Evolutionary conservation across 805 yeast genomes (phyloP), one percentile per base, ranked within the genome.

Genomic region (Saccharomycopsis sp.): DNA sequence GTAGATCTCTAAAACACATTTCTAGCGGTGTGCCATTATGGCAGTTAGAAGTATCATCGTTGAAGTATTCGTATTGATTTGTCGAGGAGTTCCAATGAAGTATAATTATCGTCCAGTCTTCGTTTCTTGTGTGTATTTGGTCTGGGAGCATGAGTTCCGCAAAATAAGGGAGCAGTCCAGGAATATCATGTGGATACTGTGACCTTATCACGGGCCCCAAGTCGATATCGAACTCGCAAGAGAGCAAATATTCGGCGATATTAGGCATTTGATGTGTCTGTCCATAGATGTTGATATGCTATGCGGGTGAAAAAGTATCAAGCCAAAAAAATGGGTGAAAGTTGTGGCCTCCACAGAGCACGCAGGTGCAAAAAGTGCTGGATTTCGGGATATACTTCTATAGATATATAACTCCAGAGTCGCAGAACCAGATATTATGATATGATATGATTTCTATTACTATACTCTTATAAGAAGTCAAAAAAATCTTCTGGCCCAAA

Each of bases 171-270:
- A 77, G 44, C 18, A 51, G 57, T 5, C 76, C 75, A 0, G 79
- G 70, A 2, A 74, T 67, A 52, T 65, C 66, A 14, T 65, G 58
- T 0, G 95, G 92, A 54, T 79, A 76, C 65, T 85, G 91, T 62
- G 80, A 79, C 55, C 74, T 74, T 34, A 90, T 70, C 2, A 80
- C 73, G 0, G 94, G 85, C 0, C 97, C 97, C 56, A 81, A 75
- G 64, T 81, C 85, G 62, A 85, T 82, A 67, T 90, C 94, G 68
- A 90, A 91, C 70, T 87, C 91, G 1, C 92, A 87, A 3, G 90
- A 77, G 34, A 89, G 64, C 21, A 86, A 76, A 65, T 76, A 85
- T 55, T 79, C 34, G 24, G 46, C 47, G n/a, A 24, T 24, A n/a
- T 48, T 48, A 48, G 24, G 20, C 34, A 21, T 23, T 48, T 21